Evolutionary conservation across 345 rosid genomes (phyloP).

Genomic region (Schrenkiella parvula): DNA sequence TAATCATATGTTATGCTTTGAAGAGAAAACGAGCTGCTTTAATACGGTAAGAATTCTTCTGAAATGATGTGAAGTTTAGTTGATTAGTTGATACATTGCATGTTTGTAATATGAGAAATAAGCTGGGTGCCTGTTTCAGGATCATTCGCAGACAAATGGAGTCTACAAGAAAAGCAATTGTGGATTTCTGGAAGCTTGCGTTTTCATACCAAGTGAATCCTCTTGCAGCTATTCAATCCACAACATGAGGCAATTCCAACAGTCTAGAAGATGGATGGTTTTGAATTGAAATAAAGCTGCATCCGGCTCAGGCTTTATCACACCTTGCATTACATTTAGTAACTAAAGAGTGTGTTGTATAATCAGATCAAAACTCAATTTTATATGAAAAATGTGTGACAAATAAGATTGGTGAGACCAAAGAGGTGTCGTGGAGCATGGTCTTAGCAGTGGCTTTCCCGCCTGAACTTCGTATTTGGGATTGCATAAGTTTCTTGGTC

Average conservation of each 20-base stretch:
- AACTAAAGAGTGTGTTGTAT: background rate
- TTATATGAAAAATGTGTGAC: too few relatives aligned
- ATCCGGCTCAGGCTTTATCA: background rate
- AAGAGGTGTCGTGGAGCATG: too few relatives aligned
- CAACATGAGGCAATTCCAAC: constrained; percentile 17
- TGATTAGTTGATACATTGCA: background rate
- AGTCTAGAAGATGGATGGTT: constrained; percentile 4
- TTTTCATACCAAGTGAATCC: constrained; percentile 94
- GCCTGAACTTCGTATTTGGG: too few relatives aligned
- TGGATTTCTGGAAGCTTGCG: constrained; percentile 84
- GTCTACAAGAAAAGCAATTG: constrained; percentile 48
- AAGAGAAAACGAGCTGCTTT: constrained; percentile 52
- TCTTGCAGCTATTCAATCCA: constrained; percentile 76
- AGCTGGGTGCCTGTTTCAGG: constrained; percentile 38
- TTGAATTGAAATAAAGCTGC: background rate
- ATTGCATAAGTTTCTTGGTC: too few relatives aligned
- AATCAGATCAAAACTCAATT: too few relatives aligned
- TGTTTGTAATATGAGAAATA: background rate
- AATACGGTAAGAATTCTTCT: constrained; percentile 41
- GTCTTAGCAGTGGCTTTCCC: too few relatives aligned
- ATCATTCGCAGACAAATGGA: constrained; percentile 39
- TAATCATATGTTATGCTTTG: constrained; percentile 45
- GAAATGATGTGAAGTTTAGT: background rate
- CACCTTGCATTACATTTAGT: background rate
- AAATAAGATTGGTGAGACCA: too few relatives aligned